These are phyloP conservation scores for Taphrina pruni DNA, from an alignment of 1,139 yeast species.

Conservation along the genomic window DNA sequence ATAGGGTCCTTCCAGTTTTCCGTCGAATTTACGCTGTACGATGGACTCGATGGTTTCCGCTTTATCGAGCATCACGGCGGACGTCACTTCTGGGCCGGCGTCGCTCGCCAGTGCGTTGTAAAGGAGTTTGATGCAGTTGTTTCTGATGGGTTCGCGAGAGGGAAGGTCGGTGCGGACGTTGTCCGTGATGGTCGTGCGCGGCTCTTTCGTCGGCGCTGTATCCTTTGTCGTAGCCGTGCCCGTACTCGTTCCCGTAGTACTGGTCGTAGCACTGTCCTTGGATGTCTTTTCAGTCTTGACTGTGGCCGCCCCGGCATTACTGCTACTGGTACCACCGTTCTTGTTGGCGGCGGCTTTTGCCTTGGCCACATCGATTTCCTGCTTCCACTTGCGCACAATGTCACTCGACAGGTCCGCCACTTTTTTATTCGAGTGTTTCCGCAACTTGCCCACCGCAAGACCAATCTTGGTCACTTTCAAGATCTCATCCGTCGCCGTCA, in stretches of 20 bases:
- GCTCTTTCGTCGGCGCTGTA: slow-evolving; percentile 57
- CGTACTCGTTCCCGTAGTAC: background rate
- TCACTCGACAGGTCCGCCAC: slow-evolving; percentile 74
- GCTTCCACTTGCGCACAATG: slow-evolving; percentile 89
- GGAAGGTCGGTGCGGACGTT: slow-evolving; percentile 74
- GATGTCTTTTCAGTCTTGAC: slow-evolving; percentile 44
- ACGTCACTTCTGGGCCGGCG: slow-evolving; percentile 61
- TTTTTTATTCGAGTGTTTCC: slow-evolving; percentile 69
- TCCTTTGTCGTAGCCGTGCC: background rate
- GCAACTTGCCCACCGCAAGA: slow-evolving; percentile 87
- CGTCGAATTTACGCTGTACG: slow-evolving; percentile 58
- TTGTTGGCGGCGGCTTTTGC: slow-evolving; percentile 49
- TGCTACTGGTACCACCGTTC: background rate
- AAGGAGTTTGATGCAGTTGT: slow-evolving; percentile 79
- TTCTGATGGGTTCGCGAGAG: slow-evolving; percentile 72
- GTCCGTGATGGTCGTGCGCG: slow-evolving; percentile 62
- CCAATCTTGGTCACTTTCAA: slow-evolving; percentile 93
- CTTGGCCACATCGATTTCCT: slow-evolving; percentile 78
- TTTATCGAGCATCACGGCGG: slow-evolving; percentile 63
- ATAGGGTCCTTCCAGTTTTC: slow-evolving; percentile 65
- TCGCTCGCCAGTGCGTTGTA: slow-evolving; percentile 90
- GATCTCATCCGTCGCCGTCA: slow-evolving; percentile 81
- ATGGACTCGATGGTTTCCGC: slow-evolving; percentile 77
- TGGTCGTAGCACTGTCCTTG: slow-evolving; percentile 34
- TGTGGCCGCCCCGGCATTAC: background rate